Evolutionary conservation across 2,329 filamentous ascomycete species (phyloP), one percentile per base, ranked within the genome.

Genomic region (Huntiella abstrusa): DNA sequence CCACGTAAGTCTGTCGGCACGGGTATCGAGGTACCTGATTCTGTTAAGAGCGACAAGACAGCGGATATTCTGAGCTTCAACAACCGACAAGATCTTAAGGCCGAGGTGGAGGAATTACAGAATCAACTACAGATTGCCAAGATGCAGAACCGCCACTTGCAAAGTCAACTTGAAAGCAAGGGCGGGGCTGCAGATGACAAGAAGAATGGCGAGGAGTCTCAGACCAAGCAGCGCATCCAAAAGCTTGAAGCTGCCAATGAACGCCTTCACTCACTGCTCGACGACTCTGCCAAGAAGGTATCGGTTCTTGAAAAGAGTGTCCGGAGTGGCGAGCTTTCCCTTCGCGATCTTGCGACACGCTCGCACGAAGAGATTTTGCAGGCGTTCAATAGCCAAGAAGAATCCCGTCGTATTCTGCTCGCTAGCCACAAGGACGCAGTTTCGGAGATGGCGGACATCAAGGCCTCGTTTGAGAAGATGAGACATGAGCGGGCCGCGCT

Each of bases 331-430:
- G 83, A 95, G 59, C 68, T 96, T 4, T 91, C 85, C 0, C 68
- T 95, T 38, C 82, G 86, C 42, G 88, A 96, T 60, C 76, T 96
- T 40, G 87, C 95, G 60, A 82, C 87, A 2, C 87, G 83, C 59
- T 93, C 86, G 4, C 86, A 96, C 54, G 87, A 95, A 57, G 91
- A 96, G 60, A 76, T 96, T 13, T 82, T 92, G 52, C 86, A 95
- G 52, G 70, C 94, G 35, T 79, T 96, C 57, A 93, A 86, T 60
- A 88, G 80, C 51, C 91, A 96, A 59, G 88, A 96, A 60, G 80
- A 93, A 52, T 86, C 85, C 22, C 76, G 91, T 40, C 77, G 83
- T 49, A 79, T 80, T 4, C 66, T 96, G 28, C 69, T 94, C 19
- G 79, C 87, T 56, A 77, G 80, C 52, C 86, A 96, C 61, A 92